phyloP scores from a whole-genome alignment of 2,329 filamentous ascomycete species.

The Calonectria leucothoes region DNA sequence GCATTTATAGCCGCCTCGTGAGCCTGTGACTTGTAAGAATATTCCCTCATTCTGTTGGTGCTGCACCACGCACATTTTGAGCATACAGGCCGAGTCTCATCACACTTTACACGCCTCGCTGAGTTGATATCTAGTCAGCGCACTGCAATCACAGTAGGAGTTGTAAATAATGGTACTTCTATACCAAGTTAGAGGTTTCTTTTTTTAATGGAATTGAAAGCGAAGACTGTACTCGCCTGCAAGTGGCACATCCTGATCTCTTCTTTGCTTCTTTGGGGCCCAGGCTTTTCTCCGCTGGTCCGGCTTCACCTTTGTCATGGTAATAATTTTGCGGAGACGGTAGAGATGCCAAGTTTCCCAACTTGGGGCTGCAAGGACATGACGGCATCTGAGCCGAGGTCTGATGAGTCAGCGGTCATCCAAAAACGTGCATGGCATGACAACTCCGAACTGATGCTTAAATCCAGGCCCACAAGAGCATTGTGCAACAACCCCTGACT shows the following conservation, averaged over 20 bases:
- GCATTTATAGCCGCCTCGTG: neutral
- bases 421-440: neutral
- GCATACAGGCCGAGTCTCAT: neutral
- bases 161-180: neutral
- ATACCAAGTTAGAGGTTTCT: neutral
- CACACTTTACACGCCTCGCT: neutral
- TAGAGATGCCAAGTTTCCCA: neutral
- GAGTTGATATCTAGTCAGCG: neutral
- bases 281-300: neutral
- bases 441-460: neutral
- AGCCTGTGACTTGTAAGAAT: neutral
- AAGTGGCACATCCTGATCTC: neutral
- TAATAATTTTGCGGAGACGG: neutral
- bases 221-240: neutral
- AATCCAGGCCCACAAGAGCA: neutral
- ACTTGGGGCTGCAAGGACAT: neutral
- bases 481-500: neutral
- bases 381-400: neutral
- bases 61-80: neutral
- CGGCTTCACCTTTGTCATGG: neutral
- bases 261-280: neutral
- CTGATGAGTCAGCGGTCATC: neutral
- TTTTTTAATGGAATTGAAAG: no score
- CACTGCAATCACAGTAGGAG: rapidly evolving
- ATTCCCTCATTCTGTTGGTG: no score